Percentiles rank a stretch among this genome's conserved stretches.
Evolutionary conservation across 2,329 filamentous ascomycete genomes (phyloP).

Genomic region (Colletotrichum karsti): DNA sequence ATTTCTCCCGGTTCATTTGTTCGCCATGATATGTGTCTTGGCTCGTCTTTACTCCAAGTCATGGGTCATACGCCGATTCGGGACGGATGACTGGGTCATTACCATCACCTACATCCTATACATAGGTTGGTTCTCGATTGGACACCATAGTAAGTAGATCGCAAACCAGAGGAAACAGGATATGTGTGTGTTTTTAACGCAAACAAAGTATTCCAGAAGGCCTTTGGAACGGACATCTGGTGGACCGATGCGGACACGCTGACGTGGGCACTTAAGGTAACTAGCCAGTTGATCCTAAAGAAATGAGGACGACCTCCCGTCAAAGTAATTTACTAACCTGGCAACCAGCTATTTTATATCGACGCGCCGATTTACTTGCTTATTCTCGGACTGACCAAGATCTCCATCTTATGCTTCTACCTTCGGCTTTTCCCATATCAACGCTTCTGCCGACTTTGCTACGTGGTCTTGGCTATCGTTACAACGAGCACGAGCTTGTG

Average conservation of each 20-base stretch:
- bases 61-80: neutral
- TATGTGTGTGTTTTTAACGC: neutral
- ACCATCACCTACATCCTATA: neutral
- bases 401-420: constrained; percentile 19
- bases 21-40: neutral
- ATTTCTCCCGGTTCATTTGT: constrained; percentile 12
- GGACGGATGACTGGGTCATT: constrained; percentile 13
- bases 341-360: constrained; percentile 2
- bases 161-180: neutral
- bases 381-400: constrained; percentile 3
- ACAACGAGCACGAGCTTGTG: neutral
- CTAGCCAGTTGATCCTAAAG: too few species aligned
- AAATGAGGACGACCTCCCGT: too few species aligned
- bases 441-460: constrained; percentile 6
- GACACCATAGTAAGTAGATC: neutral
- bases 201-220: neutral
- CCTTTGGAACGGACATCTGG: constrained; percentile 16
- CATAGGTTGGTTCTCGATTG: neutral
- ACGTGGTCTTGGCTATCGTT: neutral
- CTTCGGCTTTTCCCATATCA: constrained; percentile 12
- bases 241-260: neutral
- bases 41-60: constrained; percentile 3
- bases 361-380: neutral
- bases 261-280: constrained; percentile 13
- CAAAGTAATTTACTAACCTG: neutral